Evolutionary conservation across 257 asterid genomes (phyloP).

Genomic region (Henckelia pumila): DNA sequence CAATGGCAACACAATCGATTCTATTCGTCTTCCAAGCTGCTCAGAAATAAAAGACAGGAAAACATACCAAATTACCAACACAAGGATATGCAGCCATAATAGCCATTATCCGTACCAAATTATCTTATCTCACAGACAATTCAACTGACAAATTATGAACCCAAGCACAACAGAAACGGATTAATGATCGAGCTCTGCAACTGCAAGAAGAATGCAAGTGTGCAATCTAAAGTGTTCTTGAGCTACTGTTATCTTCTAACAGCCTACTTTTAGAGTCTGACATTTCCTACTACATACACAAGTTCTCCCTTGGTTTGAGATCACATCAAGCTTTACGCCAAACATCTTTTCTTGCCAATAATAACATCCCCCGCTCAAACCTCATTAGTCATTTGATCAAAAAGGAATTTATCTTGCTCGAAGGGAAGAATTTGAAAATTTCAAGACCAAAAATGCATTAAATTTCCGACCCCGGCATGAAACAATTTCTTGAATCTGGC

Average conservation of each 20-base stretch:
- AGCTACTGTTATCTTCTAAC: background rate
- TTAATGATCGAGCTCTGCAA: background rate
- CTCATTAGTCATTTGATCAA: background rate
- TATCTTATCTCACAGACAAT: slow-evolving; percentile 8
- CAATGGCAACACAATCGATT: slow-evolving; percentile 78
- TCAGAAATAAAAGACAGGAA: slow-evolving; percentile 23
- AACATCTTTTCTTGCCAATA: background rate
- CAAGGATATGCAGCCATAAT: slow-evolving; percentile 1
- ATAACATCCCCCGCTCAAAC: background rate
- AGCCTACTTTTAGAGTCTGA: background rate
- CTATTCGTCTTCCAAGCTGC: slow-evolving; percentile 81
- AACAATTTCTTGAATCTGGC: background rate
- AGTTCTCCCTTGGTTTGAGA: background rate
- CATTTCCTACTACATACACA: background rate
- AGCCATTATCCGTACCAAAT: slow-evolving; percentile 2
- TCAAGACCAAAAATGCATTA: background rate
- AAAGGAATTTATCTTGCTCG: background rate
- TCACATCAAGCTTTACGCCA: background rate
- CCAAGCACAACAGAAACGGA: background rate
- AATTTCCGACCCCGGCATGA: background rate
- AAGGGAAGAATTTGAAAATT: background rate
- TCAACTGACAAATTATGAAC: background rate
- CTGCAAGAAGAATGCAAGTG: background rate
- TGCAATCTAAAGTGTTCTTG: background rate
- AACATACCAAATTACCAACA: slow-evolving; percentile 16